Conservation (phyloP, 2,329 filamentous ascomycete genomes). For the Dothistroma pini region DNA sequence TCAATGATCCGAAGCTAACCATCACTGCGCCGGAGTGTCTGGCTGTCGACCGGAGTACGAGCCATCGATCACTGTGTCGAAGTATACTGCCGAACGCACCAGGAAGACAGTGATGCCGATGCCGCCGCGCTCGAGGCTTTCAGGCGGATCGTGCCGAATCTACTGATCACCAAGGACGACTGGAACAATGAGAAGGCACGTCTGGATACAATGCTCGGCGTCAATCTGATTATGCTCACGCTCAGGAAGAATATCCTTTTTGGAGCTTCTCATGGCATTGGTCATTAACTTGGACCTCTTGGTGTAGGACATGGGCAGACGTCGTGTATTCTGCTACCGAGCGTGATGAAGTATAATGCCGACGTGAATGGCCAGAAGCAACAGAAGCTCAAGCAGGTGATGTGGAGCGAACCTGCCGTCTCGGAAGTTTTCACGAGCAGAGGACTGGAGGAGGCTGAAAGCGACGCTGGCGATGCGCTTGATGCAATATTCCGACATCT, state of each 20-base stretch:
- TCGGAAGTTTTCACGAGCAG: constrained; percentile 36
- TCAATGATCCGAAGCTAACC: constrained; percentile 54
- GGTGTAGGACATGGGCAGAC: constrained; percentile 60
- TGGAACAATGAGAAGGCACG: constrained; percentile 41
- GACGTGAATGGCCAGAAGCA: constrained; percentile 40
- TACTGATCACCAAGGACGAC: constrained; percentile 43
- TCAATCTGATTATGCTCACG: constrained; percentile 32
- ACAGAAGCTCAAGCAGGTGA: constrained; percentile 37
- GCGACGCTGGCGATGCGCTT: constrained; percentile 52
- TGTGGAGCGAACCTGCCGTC: constrained; percentile 41
- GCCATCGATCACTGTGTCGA: constrained; percentile 58
- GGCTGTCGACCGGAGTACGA: constrained; percentile 57
- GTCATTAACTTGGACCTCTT: constrained; percentile 47
- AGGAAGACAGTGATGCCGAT: constrained; percentile 11
- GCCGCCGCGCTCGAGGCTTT: constrained; percentile 40
- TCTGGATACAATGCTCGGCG: constrained; percentile 48
- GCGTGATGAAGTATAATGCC: constrained; percentile 55
- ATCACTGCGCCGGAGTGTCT: constrained; percentile 52
- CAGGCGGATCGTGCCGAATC: constrained; percentile 40
- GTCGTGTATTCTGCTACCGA: constrained; percentile 53
- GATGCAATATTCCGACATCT: constrained; percentile 51
- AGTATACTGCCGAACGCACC: constrained; percentile 45
- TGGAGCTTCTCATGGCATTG: constrained; percentile 42
- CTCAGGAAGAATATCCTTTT: constrained; percentile 39
- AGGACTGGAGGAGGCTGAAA: constrained; percentile 26